These are phyloP conservation scores for Gilbertella persicaria DNA, from an alignment of 371 early-diverging fungal genomes.

Conservation along the genomic window DNA sequence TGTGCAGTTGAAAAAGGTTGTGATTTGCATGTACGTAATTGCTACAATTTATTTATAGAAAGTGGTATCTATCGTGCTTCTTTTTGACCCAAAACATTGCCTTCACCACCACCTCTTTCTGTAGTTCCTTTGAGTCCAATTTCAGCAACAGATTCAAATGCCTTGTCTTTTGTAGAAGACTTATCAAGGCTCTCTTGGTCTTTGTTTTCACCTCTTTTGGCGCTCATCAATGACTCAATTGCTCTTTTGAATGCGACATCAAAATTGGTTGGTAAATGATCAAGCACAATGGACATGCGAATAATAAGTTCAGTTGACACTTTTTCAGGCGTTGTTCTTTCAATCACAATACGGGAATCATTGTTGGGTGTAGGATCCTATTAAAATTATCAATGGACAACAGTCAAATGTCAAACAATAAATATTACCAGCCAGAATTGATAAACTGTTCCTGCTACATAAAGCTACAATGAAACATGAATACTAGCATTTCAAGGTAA, in stretches of 20 bases:
- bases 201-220: neutral
- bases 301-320: conserved; percentile 38
- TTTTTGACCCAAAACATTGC: conserved; percentile 16
- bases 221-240: conserved; percentile 12
- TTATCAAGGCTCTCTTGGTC: neutral
- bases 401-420: neutral
- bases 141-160: conserved; percentile 21
- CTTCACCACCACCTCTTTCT: conserved; percentile 22
- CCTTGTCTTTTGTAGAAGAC: conserved; percentile 3
- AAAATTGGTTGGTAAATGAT: conserved; percentile 43
- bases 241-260: conserved; percentile 40
- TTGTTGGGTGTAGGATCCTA: conserved; percentile 38
- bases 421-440: conserved; percentile 47
- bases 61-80: conserved; percentile 4
- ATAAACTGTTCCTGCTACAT: conserved; percentile 43
- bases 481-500: neutral
- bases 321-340: conserved; percentile 31
- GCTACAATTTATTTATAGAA: too few species aligned
- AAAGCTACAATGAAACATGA: conserved; percentile 20
- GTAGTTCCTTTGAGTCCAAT: conserved; percentile 26
- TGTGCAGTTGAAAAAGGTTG: too few species aligned
- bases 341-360: conserved; percentile 40
- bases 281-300: conserved; percentile 33
- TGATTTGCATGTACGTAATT: too few species aligned
- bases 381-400: neutral